Evolutionary conservation across 164 flowering plant species (phyloP), one percentile per base, ranked within the genome.

Genomic region (Piper longum): DNA sequence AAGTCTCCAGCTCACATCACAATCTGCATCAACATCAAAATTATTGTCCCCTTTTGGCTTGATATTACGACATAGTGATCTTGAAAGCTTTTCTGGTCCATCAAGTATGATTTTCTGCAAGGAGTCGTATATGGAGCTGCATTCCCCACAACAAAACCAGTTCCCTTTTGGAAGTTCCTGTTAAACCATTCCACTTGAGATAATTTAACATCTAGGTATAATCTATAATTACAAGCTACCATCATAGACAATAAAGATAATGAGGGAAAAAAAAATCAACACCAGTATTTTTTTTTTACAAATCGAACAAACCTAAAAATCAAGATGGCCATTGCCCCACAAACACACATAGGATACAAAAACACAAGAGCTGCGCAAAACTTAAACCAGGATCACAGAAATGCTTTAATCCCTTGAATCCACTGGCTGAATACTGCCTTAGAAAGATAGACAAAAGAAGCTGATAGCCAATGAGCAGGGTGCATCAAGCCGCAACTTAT

Each of bases 91-190:
- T 76, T 85, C 79, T 57, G 72, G 74, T 48, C 87, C 93, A 64
- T 54, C 64, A 55, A 39, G 42, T 16, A 85, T 73, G 72, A 80
- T 73, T 43, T 82, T 75, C 69, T 78, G 64, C 79, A 95, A 70
- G 65, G 82, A 65, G 45, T 73, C 62, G 67, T 86, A 72, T 41
- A 95, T 80, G 36, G 67, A 70, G 40, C 57, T 66, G 80, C 99
- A 95, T 0, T 76, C 84, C 4, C 14, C 4, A 68, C 80, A 76
- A 63, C 99, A 95, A 75, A 95, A 90, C 99, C 99, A 95, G 57
- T 84, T 74, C 18, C 85, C 97, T 59, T 76, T 64, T 8, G 99
- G 99, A 69, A 88, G 61, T 80, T 85, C 95, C 99, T 95, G 85
- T 26, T 26, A 26, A 48, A 6, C 9, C 52, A 48, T 9, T 48